A percentile compares a stretch with the other conserved stretches of the same genome.
phyloP scores from a whole-genome alignment of 2,329 filamentous ascomycete species.

The Phyllosticta capitalensis region DNA sequence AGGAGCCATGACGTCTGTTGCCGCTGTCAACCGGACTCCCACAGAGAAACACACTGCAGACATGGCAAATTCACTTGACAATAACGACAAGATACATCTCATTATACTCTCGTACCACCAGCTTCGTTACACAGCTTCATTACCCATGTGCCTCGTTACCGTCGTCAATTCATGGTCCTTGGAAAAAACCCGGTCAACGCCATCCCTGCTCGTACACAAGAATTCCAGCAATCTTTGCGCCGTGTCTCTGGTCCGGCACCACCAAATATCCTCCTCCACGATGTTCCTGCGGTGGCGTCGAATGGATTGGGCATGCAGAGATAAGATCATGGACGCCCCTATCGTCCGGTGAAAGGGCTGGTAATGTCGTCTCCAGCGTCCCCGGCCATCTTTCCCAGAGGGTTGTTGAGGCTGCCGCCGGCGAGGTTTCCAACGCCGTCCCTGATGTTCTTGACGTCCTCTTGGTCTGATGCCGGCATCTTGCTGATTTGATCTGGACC shows the following conservation, averaged over 20 bases:
- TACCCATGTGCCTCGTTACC: neutral
- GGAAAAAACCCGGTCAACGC: neutral
- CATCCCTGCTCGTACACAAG: neutral
- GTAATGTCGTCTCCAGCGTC: slow-evolving; percentile 27
- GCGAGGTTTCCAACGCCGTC: slow-evolving; percentile 26
- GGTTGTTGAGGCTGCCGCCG: slow-evolving; percentile 26
- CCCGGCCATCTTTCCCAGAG: slow-evolving; percentile 27
- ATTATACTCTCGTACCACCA: neutral
- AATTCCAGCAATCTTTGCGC: neutral
- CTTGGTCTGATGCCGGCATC: slow-evolving; percentile 28
- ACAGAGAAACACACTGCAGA: no score
- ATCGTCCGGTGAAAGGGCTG: slow-evolving; percentile 29
- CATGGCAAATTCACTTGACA: neutral
- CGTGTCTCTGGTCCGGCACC: neutral
- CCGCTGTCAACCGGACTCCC: neutral
- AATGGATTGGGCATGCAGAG: neutral
- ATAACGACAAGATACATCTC: neutral
- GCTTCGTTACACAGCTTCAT: neutral
- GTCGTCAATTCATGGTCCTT: neutral
- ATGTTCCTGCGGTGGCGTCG: neutral
- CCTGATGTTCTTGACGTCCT: slow-evolving; percentile 29
- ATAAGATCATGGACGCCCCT: slow-evolving; percentile 11
- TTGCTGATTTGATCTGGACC: slow-evolving; percentile 29
- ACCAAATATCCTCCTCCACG: neutral
- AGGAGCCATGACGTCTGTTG: neutral